phyloP scores from a whole-genome alignment of 1,139 yeast species.

The Debaryomyces robertsiae region DNA sequence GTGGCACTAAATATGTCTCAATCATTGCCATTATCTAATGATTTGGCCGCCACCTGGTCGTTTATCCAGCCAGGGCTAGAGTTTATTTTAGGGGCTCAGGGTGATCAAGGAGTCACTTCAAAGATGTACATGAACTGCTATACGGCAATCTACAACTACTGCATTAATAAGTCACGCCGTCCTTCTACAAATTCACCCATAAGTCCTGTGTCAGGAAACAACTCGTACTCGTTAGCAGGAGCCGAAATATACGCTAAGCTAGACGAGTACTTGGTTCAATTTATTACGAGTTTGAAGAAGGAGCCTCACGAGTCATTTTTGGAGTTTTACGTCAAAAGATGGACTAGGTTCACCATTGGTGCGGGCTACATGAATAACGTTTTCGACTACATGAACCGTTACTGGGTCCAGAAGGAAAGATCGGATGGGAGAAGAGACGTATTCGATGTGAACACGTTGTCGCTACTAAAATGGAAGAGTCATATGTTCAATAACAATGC shows the following conservation, averaged over 20 bases:
- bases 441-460: conserved; percentile 86
- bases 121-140: conserved; percentile 73
- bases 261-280: conserved; percentile 63
- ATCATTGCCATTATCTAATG: conserved; percentile 40
- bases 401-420: conserved; percentile 97
- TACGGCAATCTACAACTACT: conserved; percentile 91
- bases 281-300: conserved; percentile 55
- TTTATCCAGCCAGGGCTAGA: conserved; percentile 75
- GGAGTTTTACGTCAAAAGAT: conserved; percentile 81
- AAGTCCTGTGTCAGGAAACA: conserved; percentile 25
- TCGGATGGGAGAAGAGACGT: conserved; percentile 93
- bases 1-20: conserved; percentile 11
- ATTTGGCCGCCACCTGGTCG: conserved; percentile 72
- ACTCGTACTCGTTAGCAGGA: conserved; percentile 65
- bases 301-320: conserved; percentile 68
- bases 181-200: conserved; percentile 19
- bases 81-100: conserved; percentile 67
- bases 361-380: conserved; percentile 92
- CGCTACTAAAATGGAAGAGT: conserved; percentile 85
- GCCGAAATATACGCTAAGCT: conserved; percentile 83
- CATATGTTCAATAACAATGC: conserved; percentile 74
- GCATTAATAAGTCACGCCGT: conserved; percentile 75
- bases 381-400: conserved; percentile 92
- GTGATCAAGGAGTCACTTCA: conserved; percentile 66
- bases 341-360: conserved; percentile 90